Evolutionary conservation across 768 basidiomycete genomes (phyloP), one percentile per base, ranked within the genome.

Genomic region (Fistulinella prunicolor): DNA sequence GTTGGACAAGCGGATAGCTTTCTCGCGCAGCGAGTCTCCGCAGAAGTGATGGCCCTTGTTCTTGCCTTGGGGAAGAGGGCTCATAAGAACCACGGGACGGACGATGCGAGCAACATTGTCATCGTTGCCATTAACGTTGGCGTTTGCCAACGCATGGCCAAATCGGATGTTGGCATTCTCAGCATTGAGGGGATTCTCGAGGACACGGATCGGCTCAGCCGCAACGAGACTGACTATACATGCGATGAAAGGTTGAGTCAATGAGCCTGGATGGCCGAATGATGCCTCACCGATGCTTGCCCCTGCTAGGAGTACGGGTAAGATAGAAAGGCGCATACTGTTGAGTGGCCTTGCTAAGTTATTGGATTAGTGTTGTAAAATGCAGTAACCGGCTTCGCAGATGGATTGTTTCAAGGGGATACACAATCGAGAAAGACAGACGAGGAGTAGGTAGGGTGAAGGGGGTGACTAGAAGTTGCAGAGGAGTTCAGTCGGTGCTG

Each of bases 1-100:
- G 53, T 83, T 81, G 42, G 79, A 75, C 34, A 83, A 49, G 49
- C 73, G 68, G 46, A 79, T 55, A 22, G 75, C 74, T 58, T 83
- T 83, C 59, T 73, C 63, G 51, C 68, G 71, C 61, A 79, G 54
- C 32, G 68, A 68, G 38, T 58, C 54, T 45, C 66, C 66, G 38
- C 71, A 69, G 14, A 56, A 47, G 49, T 69, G 71, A 39, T 29
- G 64, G 9, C 42, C 53, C 7, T 54, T 37, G 26, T 42, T 29
- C 20, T 56, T 59, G 30, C 22, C 42, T 28, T 50, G 53, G 43
- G 44, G 42, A 8, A 46, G 13, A 21, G 56, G 43, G 8, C n/a
- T 16, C 35, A 56, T 41, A 37, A 50, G n/a, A 24, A 53, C 38
- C 13, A 32, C 21, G 22, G 56, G 54, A 19, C 53, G 56, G 40